Evolutionary conservation across 352 stramenopile genomes (phyloP), one percentile per base, ranked within the genome.

Genomic region (Phytophthora crassamura): DNA sequence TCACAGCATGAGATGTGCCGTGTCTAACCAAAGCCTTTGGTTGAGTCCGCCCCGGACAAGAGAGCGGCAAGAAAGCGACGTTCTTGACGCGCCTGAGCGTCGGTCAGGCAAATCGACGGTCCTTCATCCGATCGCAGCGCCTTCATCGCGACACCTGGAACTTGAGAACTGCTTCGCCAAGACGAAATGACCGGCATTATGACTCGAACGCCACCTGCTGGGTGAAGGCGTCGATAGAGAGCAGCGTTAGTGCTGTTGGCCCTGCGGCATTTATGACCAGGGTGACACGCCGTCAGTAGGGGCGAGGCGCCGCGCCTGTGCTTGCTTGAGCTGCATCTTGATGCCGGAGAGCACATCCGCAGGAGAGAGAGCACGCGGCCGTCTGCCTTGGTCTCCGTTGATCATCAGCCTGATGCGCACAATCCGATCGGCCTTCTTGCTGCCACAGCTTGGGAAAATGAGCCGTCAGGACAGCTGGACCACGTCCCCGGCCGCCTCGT

Each of bases 31-130:
- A 25, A 25, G 30, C 22, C 32, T 36, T 62, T 53, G 16, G 56
- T 67, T 71, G 63, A 71, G 56, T 71, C 63, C 55, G 40, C 62
- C 61, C 46, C 33, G 12, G 46, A 40, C 46, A 68, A 52, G 46
- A 30, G 39, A 28, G n/a, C 34, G 45, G 33, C 42, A 16, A 42
- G 46, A 22, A 45, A 45, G 32, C 32, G 12, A 32, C n/a, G 39
- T 45, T 45, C 15, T 58, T 58, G 57, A 58, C 28, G 45, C 32
- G 9, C 32, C 6, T 14, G n/a, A 15, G 22, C 22, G 1, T 25
- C 22, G 22, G 22, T 4, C 22, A 25, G n/a, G 38, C 56, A 64
- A 64, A 64, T 64, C 56, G n/a, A 43, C 15, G 30, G 34, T 25
- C 1, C 16, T 56, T 48, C 43, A 42, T 55, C 55, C 22, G 42